Percentiles rank a stretch among this genome's conserved stretches.
These are phyloP conservation scores for Mucor mucedo DNA, from an alignment of 371 early-diverging fungal genomes.

Conservation along the genomic window DNA sequence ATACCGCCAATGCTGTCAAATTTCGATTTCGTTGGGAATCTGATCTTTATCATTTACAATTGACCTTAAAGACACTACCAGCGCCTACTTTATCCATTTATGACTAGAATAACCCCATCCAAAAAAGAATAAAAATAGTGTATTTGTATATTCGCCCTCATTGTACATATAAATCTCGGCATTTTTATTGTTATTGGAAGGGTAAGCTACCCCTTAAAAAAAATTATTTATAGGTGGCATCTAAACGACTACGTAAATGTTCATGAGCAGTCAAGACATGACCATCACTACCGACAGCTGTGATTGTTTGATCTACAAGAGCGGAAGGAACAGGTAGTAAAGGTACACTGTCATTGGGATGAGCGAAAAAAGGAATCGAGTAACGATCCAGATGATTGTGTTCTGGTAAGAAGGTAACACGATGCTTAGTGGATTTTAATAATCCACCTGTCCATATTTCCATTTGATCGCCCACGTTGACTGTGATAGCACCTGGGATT, in stretches of 20 bases:
- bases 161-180: too few species aligned
- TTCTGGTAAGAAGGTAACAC: conserved; percentile 68
- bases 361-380: conserved; percentile 75
- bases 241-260: conserved; percentile 41
- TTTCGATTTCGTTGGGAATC: conserved; percentile 30
- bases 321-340: conserved; percentile 53
- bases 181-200: too few species aligned
- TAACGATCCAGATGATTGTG: conserved; percentile 66
- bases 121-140: not conserved
- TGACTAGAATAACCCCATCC: not conserved
- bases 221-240: conserved; percentile 39
- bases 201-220: too few species aligned
- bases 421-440: conserved; percentile 72
- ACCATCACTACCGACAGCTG: conserved; percentile 4
- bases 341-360: conserved; percentile 49
- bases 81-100: conserved; percentile 19
- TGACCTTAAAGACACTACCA: conserved; percentile 20
- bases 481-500: conserved; percentile 61
- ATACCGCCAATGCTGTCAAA: conserved; percentile 23
- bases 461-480: conserved; percentile 75
- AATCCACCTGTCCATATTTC: conserved; percentile 73
- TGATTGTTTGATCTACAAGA: conserved; percentile 20
- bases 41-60: conserved; percentile 29
- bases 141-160: not conserved
- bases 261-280: conserved; percentile 42